These are phyloP conservation scores for Aspergillus coremiiformis DNA, from an alignment of 495 filamentous ascomycete genomes.

Conservation along the genomic window DNA sequence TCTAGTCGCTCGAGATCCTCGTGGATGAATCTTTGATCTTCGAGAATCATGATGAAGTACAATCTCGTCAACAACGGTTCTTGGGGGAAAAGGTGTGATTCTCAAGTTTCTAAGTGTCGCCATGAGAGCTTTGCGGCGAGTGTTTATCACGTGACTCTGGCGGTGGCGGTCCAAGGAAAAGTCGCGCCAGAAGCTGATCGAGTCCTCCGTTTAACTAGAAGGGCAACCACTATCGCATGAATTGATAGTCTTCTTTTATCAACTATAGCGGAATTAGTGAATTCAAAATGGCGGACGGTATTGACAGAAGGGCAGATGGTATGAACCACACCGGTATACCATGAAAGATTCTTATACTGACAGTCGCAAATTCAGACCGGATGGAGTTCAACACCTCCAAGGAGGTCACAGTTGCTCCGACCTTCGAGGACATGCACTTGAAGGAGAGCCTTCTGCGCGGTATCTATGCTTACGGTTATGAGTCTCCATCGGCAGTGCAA, in stretches of 20 bases:
- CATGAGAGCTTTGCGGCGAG: slow-evolving; percentile 29
- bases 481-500: slow-evolving; percentile 94
- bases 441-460: slow-evolving; percentile 95
- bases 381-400: slow-evolving; percentile 98
- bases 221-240: neutral
- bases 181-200: slow-evolving; percentile 13
- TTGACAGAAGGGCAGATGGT: slow-evolving; percentile 86
- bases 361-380: slow-evolving; percentile 51
- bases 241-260: slow-evolving; percentile 3
- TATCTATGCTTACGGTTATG: slow-evolving; percentile 98
- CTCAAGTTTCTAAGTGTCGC: slow-evolving; percentile 3
- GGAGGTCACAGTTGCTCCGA: slow-evolving; percentile 83
- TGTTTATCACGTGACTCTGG: slow-evolving; percentile 23
- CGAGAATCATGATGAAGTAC: slow-evolving; percentile 61
- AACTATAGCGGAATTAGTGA: slow-evolving; percentile 1
- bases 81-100: neutral
- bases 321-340: slow-evolving; percentile 2
- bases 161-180: slow-evolving; percentile 23
- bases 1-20: slow-evolving; percentile 95
- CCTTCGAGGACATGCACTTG: slow-evolving; percentile 71
- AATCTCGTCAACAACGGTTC: neutral
- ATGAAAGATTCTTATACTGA: slow-evolving; percentile 18
- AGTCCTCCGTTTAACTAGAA: neutral
- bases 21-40: slow-evolving; percentile 86
- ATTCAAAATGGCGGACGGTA: slow-evolving; percentile 77